Percentiles rank a stretch among this genome's conserved stretches.
phyloP scores from a whole-genome alignment of 768 basidiomycete genomes.

The Rubroboletus pulcherrimus region DNA sequence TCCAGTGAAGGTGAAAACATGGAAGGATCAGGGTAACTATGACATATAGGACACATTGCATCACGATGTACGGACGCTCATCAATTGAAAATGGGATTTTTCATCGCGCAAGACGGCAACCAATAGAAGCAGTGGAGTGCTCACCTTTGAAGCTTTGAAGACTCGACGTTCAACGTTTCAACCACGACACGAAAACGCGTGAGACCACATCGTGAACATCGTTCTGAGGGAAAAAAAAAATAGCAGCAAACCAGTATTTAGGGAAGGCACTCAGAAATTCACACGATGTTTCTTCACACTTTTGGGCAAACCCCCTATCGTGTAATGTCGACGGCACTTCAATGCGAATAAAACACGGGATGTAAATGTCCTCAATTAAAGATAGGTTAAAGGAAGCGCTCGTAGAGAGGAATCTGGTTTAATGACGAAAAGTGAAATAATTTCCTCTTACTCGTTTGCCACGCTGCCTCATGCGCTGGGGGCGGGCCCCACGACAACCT shows the following conservation, averaged over 20 bases:
- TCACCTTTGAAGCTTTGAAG: conserved; percentile 6
- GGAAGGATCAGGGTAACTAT: conserved; percentile 89
- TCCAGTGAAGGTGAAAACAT: background rate
- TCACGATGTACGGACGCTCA: conserved; percentile 48
- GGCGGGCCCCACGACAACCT: conserved; percentile 32
- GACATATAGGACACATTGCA: conserved; percentile 66
- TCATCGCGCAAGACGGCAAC: conserved; percentile 45
- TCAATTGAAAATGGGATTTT: conserved; percentile 35
- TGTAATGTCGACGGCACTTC: too few species aligned
- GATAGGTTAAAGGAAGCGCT: too few species aligned
- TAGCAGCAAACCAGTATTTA: background rate
- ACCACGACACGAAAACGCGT: background rate
- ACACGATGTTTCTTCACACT: background rate
- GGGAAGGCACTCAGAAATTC: background rate
- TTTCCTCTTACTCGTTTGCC: background rate
- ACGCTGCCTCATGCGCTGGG: background rate
- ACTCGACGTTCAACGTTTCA: background rate
- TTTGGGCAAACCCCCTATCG: too few species aligned
- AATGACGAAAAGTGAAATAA: background rate
- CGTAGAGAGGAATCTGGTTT: background rate
- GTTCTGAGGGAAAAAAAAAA: background rate
- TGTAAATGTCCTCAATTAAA: too few species aligned
- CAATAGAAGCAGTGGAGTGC: background rate
- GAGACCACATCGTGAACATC: background rate
- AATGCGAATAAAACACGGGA: too few species aligned